Base-by-base conservation (phyloP, 2,329 filamentous ascomycete species). In the Amesomyces nigricolor region DNA sequence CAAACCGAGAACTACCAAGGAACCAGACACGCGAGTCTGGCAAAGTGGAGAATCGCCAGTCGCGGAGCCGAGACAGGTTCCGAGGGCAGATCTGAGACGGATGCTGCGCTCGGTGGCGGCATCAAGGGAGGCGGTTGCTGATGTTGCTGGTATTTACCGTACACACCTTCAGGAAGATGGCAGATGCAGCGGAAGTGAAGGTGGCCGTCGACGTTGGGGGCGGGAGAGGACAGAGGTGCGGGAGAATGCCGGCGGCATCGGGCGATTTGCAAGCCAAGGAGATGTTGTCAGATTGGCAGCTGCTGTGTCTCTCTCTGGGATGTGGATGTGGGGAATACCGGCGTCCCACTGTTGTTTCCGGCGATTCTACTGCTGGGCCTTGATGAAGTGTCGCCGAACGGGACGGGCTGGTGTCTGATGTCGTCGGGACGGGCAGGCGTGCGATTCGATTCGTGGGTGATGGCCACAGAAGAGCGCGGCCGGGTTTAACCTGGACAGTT, bases 181-280 rank as follows among this genome's bases (percentile, higher is more conserved):
- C 10, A n/a, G 22, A 26, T 4, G 11, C 9, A 16, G n/a, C 13
- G 35, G 22, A 19, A 30, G 13, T 29, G 32, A 46, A 17, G 47
- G 53, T 14, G 26, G 30, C 9, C 48, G 38, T 48, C 39, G 29
- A 29, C 44, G 48, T 22, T 50, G 40, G 35, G 22, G 40, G n/a
- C 46, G 37, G 40, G 50, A 32, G 47, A 42, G 22, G 42, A 4
- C 30, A 30, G 29, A 39, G 22, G 38, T 16, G 47, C 39, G 46
- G 39, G 30, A 51, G 32, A 46, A 44, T 29, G 13, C 51, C 51
- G 30, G 16, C 17, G 17, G 32, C 45, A 53, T 53, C 46, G 19
- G 47, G 43, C 53, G 53, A 19, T 16, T 16, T 10, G 29, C 19
- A 17, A 44, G 22, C 22, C 22, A 26, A 26, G 22, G 6, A 5